Conservation (phyloP, 345 rosid genomes). For the Citrus sp. region DNA sequence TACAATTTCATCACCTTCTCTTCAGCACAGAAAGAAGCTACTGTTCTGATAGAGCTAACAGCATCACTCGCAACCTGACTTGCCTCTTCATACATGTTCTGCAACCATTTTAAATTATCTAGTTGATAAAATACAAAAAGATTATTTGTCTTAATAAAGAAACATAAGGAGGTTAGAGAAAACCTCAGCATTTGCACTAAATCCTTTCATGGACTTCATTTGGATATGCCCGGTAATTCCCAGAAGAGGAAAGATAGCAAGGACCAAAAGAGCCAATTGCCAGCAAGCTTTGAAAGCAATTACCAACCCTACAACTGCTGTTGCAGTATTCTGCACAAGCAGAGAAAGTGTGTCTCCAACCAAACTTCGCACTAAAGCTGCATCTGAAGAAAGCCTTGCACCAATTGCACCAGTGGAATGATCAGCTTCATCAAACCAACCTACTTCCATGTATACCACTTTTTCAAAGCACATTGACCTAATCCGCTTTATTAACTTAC, state of each 20-base stretch:
- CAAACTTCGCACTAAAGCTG: slow-evolving; percentile 22
- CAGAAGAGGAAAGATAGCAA: slow-evolving; percentile 30
- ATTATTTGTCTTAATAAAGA: too few species aligned
- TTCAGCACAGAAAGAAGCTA: slow-evolving; percentile 84
- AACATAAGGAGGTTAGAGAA: background rate
- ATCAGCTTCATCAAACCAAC: slow-evolving; percentile 40
- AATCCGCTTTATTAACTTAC: slow-evolving; percentile 32
- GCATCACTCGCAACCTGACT: slow-evolving; percentile 84
- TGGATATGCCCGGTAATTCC: slow-evolving; percentile 42
- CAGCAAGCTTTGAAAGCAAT: slow-evolving; percentile 35
- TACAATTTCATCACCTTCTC: slow-evolving; percentile 66
- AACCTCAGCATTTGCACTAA: slow-evolving; percentile 74
- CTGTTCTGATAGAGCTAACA: slow-evolving; percentile 72
- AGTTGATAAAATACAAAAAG: too few species aligned
- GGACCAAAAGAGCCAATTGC: slow-evolving; percentile 24
- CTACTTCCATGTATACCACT: slow-evolving; percentile 40
- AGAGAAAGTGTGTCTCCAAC: slow-evolving; percentile 36
- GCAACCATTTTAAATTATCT: slow-evolving; percentile 13
- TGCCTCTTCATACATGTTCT: slow-evolving; percentile 79
- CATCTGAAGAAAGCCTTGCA: slow-evolving; percentile 37
- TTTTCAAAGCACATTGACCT: slow-evolving; percentile 35
- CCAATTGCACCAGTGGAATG: slow-evolving; percentile 42
- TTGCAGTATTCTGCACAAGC: slow-evolving; percentile 29
- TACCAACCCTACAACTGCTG: slow-evolving; percentile 29
- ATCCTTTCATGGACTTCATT: slow-evolving; percentile 59